Evolutionary conservation across 306 rosid genomes (phyloP).

Genomic region (Trifolium fragiferum): DNA sequence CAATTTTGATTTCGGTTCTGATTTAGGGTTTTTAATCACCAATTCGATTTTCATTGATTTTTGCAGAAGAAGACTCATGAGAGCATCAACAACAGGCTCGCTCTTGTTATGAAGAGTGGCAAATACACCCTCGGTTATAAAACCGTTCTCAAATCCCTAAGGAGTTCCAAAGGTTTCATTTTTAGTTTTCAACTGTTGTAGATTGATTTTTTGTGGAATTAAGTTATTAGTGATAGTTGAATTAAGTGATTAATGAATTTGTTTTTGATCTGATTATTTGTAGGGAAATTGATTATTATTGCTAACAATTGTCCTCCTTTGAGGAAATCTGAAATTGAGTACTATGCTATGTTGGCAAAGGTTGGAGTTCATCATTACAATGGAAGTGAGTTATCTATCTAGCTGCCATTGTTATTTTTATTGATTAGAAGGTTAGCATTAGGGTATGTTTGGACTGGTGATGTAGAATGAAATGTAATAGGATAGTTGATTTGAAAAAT

Average conservation of each 20-base stretch:
- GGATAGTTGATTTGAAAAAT: not conserved
- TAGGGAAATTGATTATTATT: conserved; percentile 76
- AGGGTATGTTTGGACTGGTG: not conserved
- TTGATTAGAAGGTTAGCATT: not conserved
- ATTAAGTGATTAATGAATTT: not conserved
- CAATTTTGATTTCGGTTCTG: not conserved
- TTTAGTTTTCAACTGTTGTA: not conserved
- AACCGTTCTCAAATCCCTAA: conserved; percentile 74
- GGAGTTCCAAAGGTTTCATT: conserved; percentile 68
- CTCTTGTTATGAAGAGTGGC: conserved; percentile 92
- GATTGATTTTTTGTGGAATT: not conserved
- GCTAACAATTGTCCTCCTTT: conserved; percentile 87
- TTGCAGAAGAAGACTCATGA: conserved; percentile 86
- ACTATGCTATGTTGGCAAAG: conserved; percentile 83
- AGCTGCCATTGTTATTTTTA: not conserved
- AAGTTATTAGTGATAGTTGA: not conserved
- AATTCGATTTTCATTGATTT: not conserved
- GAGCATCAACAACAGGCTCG: conserved; percentile 86
- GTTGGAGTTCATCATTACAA: conserved; percentile 83
- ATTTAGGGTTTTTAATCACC: conserved; percentile 2
- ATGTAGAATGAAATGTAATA: not conserved
- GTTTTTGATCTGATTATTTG: not conserved
- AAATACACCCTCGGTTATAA: conserved; percentile 78
- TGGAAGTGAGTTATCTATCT: conserved; percentile 65
- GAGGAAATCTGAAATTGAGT: conserved; percentile 77